phyloP scores from a whole-genome alignment of 169 alveolate species.

The Eimeria praecox region DNA sequence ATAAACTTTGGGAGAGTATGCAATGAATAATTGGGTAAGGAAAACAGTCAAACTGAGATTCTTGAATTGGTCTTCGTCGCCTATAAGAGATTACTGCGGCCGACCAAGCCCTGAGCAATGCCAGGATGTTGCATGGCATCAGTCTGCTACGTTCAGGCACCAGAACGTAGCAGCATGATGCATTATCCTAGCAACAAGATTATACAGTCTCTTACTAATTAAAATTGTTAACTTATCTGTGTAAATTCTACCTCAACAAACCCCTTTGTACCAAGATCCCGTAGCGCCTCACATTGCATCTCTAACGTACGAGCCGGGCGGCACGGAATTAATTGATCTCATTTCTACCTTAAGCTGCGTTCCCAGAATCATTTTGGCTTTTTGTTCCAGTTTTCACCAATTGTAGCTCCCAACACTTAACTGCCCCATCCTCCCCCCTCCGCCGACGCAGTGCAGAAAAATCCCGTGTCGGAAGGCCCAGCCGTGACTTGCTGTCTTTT shows the following conservation, averaged over 20 bases:
- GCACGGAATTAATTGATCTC: neutral
- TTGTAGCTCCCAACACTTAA: neutral
- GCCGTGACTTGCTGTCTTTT: neutral
- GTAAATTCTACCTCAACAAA: neutral
- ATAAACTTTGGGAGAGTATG: neutral
- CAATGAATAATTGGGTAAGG: neutral
- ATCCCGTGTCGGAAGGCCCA: neutral
- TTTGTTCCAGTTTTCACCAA: neutral
- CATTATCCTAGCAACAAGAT: neutral
- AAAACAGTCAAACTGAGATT: neutral
- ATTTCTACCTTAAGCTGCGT: neutral
- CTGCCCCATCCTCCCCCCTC: neutral
- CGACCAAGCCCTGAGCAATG: constrained; percentile 8
- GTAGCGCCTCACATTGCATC: neutral
- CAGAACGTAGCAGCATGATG: neutral
- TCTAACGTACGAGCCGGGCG: neutral
- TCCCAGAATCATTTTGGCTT: neutral
- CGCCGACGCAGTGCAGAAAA: neutral
- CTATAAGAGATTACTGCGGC: neutral
- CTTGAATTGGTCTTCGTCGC: neutral
- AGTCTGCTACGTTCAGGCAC: neutral
- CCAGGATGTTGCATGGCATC: too few species aligned
- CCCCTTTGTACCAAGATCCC: neutral
- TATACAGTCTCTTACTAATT: neutral
- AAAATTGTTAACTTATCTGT: neutral